Percentiles rank a stretch among this genome's conserved stretches.
phyloP scores from a whole-genome alignment of 164 flowering plant species.

The Warburgia ugandensis region DNA sequence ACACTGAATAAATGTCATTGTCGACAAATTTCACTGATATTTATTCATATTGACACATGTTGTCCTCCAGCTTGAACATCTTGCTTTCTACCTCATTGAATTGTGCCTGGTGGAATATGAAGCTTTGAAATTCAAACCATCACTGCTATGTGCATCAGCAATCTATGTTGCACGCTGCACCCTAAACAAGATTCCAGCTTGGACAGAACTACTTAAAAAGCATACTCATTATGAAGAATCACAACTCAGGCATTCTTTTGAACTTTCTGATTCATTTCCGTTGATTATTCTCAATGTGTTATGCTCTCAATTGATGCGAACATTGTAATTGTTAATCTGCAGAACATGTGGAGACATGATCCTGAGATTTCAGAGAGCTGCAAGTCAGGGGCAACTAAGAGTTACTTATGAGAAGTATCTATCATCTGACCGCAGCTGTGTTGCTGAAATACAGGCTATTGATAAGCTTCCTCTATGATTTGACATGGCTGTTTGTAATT shows the following conservation, averaged over 20 bases:
- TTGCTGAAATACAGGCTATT: conserved; percentile 57
- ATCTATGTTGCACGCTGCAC: conserved; percentile 74
- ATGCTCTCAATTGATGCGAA: not conserved
- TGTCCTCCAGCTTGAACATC: conserved; percentile 63
- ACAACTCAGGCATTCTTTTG: conserved; percentile 43
- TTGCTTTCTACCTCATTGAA: conserved; percentile 79
- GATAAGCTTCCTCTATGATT: conserved; percentile 35
- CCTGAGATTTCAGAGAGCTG: conserved; percentile 48
- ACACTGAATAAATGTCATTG: too few species aligned
- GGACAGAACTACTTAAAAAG: conserved; percentile 65
- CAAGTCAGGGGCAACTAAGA: conserved; percentile 33
- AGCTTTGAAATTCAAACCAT: conserved; percentile 66
- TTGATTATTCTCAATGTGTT: not conserved
- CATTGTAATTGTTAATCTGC: conserved; percentile 2
- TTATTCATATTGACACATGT: not conserved
- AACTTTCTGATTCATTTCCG: not conserved
- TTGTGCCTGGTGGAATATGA: conserved; percentile 70
- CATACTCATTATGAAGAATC: conserved; percentile 60
- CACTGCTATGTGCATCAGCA: conserved; percentile 81
- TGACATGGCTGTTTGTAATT: too few species aligned
- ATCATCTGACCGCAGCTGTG: conserved; percentile 28
- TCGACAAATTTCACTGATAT: conserved; percentile 2
- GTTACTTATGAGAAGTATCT: conserved; percentile 67
- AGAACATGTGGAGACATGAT: conserved; percentile 74
- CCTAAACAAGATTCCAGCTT: conserved; percentile 43